Conservation (phyloP, 306 rosid species). For the Quercus rubra region DNA sequence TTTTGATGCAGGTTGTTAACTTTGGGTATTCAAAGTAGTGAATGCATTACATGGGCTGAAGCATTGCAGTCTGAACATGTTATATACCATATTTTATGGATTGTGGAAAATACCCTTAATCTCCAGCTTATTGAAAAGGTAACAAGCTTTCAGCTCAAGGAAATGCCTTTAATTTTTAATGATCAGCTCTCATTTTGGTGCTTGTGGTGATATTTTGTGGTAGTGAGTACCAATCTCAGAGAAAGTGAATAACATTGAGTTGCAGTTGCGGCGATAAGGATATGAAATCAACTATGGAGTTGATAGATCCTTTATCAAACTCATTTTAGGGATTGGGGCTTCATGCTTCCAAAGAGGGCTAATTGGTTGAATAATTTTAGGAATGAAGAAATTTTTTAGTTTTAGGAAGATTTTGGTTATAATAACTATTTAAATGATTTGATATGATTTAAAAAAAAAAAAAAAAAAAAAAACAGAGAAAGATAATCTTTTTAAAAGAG, state of each 20-base stretch:
- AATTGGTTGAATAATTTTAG: neutral
- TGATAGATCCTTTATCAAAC: neutral
- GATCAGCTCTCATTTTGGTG: neutral
- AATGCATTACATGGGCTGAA: constrained; percentile 56
- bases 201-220: neutral
- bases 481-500: neutral
- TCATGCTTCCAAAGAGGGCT: neutral
- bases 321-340: neutral
- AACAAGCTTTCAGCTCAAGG: neutral
- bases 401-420: neutral
- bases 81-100: constrained; percentile 69
- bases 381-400: neutral
- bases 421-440: neutral
- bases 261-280: neutral
- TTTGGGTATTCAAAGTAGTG: constrained; percentile 62
- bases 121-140: constrained; percentile 89
- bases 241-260: neutral
- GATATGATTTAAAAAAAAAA: neutral
- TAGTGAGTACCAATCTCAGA: neutral
- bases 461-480: too few species aligned
- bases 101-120: constrained; percentile 78
- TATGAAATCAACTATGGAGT: neutral
- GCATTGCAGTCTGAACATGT: constrained; percentile 63
- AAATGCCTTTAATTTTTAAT: neutral
- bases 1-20: constrained; percentile 54